These are phyloP conservation scores for Persicaria maculosa DNA, from an alignment of 148 eudicot genomes.

Conservation along the genomic window DNA sequence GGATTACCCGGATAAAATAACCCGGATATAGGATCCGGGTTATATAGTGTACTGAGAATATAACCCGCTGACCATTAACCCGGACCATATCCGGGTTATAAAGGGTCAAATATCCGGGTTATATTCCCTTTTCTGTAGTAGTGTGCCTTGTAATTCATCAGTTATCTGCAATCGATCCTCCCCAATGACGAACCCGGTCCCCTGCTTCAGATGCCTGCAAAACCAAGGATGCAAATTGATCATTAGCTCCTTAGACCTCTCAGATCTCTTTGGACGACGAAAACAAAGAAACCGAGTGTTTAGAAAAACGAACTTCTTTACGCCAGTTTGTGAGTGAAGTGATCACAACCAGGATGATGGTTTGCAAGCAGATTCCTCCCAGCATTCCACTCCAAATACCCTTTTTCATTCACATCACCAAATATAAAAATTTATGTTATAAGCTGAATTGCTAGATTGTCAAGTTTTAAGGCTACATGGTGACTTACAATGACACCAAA, in stretches of 20 bases:
- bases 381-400: constrained; percentile 88
- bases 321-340: constrained; percentile 55
- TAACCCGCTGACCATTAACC: no score
- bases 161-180: constrained; percentile 42
- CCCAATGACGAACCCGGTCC: constrained; percentile 60
- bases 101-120: no score
- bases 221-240: neutral
- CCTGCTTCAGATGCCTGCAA: constrained; percentile 62
- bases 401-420: constrained; percentile 18
- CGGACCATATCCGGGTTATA: no score
- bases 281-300: neutral
- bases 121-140: no score
- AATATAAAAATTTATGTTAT: neutral
- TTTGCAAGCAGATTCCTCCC: constrained; percentile 65
- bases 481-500: constrained; percentile 36
- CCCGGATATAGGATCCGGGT: no score
- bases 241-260: no score
- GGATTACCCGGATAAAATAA: no score
- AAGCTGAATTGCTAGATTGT: neutral
- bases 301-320: constrained; percentile 39
- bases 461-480: neutral
- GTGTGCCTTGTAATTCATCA: constrained; percentile 9
- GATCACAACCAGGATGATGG: constrained; percentile 42
- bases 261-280: no score
- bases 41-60: no score